Evolutionary conservation across 2,329 filamentous ascomycete genomes (phyloP).

Genomic region (Talaromyces pinophilus): DNA sequence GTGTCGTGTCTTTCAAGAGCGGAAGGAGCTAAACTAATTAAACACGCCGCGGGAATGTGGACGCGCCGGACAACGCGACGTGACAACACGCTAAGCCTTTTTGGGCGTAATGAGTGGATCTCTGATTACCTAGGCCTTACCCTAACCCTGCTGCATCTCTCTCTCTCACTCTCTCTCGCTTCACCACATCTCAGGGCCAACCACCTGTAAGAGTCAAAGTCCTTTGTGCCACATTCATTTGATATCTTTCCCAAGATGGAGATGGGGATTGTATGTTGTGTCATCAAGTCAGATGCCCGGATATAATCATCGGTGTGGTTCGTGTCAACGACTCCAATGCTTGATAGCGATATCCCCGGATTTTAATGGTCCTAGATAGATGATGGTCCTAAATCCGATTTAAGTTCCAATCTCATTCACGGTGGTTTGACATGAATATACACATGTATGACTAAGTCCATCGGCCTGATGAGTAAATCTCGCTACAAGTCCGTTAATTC

Average conservation of each 20-base stretch:
- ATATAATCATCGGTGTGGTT: neutral
- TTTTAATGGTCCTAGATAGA: neutral
- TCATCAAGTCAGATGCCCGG: neutral
- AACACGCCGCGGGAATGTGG: slow-evolving; percentile 18
- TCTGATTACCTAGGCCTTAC: neutral
- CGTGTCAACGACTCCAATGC: neutral
- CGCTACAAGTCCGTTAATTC: neutral
- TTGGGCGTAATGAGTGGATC: neutral
- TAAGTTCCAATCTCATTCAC: neutral
- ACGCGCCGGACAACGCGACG: slow-evolving; percentile 23
- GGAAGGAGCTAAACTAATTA: neutral
- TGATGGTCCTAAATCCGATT: neutral
- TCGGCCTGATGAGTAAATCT: neutral
- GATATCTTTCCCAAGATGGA: too few relatives aligned
- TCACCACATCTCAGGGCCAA: neutral
- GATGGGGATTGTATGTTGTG: too few relatives aligned
- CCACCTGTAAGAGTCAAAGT: neutral
- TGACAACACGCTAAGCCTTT: slow-evolving; percentile 16
- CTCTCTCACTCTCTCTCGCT: neutral
- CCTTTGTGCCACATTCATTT: neutral
- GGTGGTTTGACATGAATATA: neutral
- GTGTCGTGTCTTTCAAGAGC: slow-evolving; percentile 41
- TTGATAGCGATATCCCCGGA: neutral
- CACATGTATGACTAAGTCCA: neutral
- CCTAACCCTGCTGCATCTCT: neutral